Evolutionary conservation across 1,284 basidiomycete species (phyloP).

Genomic region (Pulveroboletus sp.): DNA sequence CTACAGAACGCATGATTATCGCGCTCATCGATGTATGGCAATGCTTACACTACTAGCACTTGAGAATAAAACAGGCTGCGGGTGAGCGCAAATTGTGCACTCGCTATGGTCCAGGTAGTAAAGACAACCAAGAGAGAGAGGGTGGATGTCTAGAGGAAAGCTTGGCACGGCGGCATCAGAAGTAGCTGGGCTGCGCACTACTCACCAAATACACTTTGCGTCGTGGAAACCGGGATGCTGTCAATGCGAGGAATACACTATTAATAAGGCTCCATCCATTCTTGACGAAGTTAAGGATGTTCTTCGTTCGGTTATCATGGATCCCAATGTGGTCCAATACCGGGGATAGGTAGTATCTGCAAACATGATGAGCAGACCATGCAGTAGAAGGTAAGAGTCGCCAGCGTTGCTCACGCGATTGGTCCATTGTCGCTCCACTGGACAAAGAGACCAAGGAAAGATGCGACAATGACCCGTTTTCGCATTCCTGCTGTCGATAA

Average conservation of each 20-base stretch:
- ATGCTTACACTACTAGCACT: slow-evolving; percentile 10
- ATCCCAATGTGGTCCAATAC: slow-evolving; percentile 22
- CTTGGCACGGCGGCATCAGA: neutral
- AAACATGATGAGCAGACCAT: neutral
- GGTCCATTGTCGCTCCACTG: slow-evolving; percentile 40
- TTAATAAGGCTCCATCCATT: slow-evolving; percentile 12
- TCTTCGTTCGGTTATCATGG: slow-evolving; percentile 21
- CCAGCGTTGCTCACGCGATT: slow-evolving; percentile 1
- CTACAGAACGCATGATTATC: neutral
- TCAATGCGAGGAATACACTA: slow-evolving; percentile 4
- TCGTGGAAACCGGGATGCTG: slow-evolving; percentile 16
- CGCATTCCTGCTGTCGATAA: slow-evolving; percentile 11
- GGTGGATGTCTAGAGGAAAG: slow-evolving; percentile 1
- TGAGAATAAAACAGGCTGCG: slow-evolving; percentile 1
- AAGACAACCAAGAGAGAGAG: slow-evolving; percentile 19
- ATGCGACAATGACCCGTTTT: slow-evolving; percentile 9
- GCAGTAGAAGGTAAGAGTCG: too few species aligned
- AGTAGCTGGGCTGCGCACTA: neutral
- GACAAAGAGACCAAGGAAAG: slow-evolving; percentile 45
- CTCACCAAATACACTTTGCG: slow-evolving; percentile 18
- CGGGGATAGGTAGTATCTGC: slow-evolving; percentile 16
- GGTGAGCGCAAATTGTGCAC: slow-evolving; percentile 12
- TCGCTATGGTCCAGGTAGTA: slow-evolving; percentile 16
- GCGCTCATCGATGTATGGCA: too few species aligned
- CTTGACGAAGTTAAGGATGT: slow-evolving; percentile 12